These are phyloP conservation scores for Entomophthora muscae DNA, from an alignment of 371 early-diverging fungal species.

Conservation along the genomic window DNA sequence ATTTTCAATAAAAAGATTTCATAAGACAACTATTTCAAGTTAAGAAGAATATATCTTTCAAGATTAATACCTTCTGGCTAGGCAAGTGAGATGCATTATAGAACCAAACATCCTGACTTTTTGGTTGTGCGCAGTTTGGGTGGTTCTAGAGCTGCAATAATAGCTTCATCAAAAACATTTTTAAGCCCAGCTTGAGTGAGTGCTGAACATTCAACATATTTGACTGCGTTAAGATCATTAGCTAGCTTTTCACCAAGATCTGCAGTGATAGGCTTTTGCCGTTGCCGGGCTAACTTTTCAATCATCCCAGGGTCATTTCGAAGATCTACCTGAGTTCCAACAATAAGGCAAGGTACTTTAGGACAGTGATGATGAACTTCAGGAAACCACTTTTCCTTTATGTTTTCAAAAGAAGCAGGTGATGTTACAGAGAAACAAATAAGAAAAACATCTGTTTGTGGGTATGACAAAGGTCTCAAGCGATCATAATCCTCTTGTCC, in stretches of 20 bases:
- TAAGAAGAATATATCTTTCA: no score
- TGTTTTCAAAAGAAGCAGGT: slow-evolving; percentile 63
- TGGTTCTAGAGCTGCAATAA: no score
- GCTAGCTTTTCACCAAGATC: background rate
- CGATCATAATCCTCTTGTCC: no score
- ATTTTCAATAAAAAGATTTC: no score
- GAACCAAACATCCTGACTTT: no score
- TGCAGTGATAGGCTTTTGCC: slow-evolving; percentile 14
- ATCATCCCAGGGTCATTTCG: slow-evolving; percentile 33
- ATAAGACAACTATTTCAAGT: no score
- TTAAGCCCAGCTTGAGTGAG: no score
- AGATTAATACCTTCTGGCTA: no score
- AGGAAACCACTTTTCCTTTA: slow-evolving; percentile 55
- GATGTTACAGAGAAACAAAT: slow-evolving; percentile 52
- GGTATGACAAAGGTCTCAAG: slow-evolving; percentile 70
- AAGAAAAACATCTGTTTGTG: slow-evolving; percentile 80
- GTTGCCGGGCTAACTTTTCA: slow-evolving; percentile 20
- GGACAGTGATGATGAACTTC: slow-evolving; percentile 40
- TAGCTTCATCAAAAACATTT: no score
- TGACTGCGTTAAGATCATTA: slow-evolving; percentile 54
- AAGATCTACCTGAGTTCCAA: slow-evolving; percentile 50
- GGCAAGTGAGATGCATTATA: no score
- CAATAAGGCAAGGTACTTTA: slow-evolving; percentile 39
- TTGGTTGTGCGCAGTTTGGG: no score
- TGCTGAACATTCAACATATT: no score